These are phyloP conservation scores for Nelumbo lutea DNA, from an alignment of 164 flowering plant species.

Conservation along the genomic window DNA sequence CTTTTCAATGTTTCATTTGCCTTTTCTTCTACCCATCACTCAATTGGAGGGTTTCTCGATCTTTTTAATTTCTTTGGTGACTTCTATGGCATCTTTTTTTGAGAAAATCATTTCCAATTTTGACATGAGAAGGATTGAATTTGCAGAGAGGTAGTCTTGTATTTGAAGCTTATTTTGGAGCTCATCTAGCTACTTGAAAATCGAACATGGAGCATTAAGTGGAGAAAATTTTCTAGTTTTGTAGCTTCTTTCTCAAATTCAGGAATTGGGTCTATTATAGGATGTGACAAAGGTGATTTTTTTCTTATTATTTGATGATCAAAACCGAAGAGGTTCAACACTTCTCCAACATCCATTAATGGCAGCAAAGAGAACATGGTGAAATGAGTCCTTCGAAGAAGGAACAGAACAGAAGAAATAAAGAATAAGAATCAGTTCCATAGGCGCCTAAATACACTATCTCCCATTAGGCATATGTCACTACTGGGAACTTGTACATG, in stretches of 20 bases:
- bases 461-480: too few relatives aligned
- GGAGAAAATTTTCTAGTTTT: constrained; percentile 15
- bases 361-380: constrained; percentile 1
- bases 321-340: constrained; percentile 38
- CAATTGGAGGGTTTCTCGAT: not conserved
- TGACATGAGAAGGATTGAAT: constrained; percentile 26
- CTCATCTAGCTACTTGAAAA: constrained; percentile 14
- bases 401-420: too few relatives aligned
- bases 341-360: constrained; percentile 33
- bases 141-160: constrained; percentile 18
- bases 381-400: not conserved
- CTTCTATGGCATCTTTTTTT: constrained; percentile 28
- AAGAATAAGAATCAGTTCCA: too few relatives aligned
- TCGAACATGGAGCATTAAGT: constrained; percentile 17
- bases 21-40: constrained; percentile 17
- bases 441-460: too few relatives aligned
- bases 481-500: too few relatives aligned
- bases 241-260: not conserved
- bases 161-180: constrained; percentile 19
- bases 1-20: not conserved
- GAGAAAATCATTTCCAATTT: constrained; percentile 49
- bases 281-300: too few relatives aligned
- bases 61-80: not conserved
- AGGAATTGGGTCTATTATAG: too few relatives aligned
- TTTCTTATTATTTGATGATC: constrained; percentile 5